A percentile compares a stretch with the other conserved stretches of the same genome.
phyloP scores from a whole-genome alignment of 2,329 filamentous ascomycete species.

The Sporothrix inflata region DNA sequence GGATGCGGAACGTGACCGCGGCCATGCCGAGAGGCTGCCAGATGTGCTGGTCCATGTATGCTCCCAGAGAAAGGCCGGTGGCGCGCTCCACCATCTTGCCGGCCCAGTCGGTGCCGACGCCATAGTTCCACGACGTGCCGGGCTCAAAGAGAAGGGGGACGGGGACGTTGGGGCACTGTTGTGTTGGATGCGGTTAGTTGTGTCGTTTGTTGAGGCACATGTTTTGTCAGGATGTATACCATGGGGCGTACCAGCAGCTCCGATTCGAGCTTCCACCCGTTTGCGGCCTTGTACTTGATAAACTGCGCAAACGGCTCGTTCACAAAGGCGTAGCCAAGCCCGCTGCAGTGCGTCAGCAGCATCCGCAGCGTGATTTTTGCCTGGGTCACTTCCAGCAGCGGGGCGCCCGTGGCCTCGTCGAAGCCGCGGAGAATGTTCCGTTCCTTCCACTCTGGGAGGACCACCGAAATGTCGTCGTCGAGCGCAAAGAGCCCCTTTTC shows the following conservation, averaged over 20 bases:
- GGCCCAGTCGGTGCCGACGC: slow-evolving; percentile 16
- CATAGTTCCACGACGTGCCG: background rate
- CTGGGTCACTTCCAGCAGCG: background rate
- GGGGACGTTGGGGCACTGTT: background rate
- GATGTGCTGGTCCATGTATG: slow-evolving; percentile 7
- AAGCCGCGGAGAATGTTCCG: background rate
- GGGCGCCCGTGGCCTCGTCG: background rate
- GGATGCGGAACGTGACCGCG: background rate
- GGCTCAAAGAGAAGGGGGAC: background rate
- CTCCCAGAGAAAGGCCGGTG: background rate
- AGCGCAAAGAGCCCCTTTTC: background rate
- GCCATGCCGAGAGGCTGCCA: background rate
- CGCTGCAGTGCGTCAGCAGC: slow-evolving; percentile 12
- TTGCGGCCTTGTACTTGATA: background rate
- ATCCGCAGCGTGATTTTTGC: background rate
- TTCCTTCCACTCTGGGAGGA: background rate
- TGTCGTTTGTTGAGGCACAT: too few species aligned
- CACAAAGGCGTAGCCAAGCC: slow-evolving; percentile 1
- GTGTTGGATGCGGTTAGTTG: too few species aligned
- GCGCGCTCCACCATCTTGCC: slow-evolving; percentile 10
- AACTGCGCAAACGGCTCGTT: background rate
- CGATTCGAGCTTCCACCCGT: background rate
- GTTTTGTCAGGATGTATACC: too few species aligned
- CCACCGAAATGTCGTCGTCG: background rate
- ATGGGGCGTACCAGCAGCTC: background rate